Evolutionary conservation across 352 stramenopile genomes (phyloP).

Genomic region (Globisporangium megalacanthum): DNA sequence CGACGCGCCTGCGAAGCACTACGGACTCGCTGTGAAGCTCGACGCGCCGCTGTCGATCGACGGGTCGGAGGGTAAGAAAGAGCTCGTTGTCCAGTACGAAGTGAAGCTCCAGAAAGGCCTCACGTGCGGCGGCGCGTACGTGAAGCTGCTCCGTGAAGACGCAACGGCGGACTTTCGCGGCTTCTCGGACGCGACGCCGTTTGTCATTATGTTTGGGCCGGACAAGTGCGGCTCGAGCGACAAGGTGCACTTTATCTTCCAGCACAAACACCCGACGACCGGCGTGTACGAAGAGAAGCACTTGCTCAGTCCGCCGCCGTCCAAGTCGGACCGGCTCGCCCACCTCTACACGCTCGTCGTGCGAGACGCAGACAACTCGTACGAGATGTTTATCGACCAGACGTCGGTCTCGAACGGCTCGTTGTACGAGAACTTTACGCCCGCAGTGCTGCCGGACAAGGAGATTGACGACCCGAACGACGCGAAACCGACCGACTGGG

Average conservation of each 20-base stretch:
- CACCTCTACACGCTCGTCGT: constrained; percentile 93
- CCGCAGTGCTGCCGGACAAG: constrained; percentile 81
- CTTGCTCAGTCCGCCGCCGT: constrained; percentile 67
- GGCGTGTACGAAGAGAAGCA: constrained; percentile 94
- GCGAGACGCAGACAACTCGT: constrained; percentile 82
- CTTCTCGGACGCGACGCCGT: constrained; percentile 85
- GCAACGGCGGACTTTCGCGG: constrained; percentile 37
- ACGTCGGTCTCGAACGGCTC: constrained; percentile 77
- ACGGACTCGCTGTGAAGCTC: constrained; percentile 72
- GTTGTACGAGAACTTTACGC: constrained; percentile 79
- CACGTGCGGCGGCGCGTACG: constrained; percentile 90
- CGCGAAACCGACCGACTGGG: constrained; percentile 91
- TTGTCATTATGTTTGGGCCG: constrained; percentile 95
- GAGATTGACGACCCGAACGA: constrained; percentile 92
- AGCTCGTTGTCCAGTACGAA: constrained; percentile 94
- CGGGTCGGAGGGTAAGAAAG: constrained; percentile 59
- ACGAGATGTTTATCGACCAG: constrained; percentile 90
- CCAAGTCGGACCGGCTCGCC: constrained; percentile 79
- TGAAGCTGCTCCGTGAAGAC: constrained; percentile 90
- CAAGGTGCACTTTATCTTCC: constrained; percentile 95
- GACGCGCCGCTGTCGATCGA: constrained; percentile 61
- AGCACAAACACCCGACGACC: constrained; percentile 91
- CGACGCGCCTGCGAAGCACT: constrained; percentile 65
- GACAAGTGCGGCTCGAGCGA: constrained; percentile 93
- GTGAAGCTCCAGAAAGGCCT: constrained; percentile 90